Evolutionary conservation across 257 asterid genomes (phyloP).

Genomic region (Solanum clarkiae): DNA sequence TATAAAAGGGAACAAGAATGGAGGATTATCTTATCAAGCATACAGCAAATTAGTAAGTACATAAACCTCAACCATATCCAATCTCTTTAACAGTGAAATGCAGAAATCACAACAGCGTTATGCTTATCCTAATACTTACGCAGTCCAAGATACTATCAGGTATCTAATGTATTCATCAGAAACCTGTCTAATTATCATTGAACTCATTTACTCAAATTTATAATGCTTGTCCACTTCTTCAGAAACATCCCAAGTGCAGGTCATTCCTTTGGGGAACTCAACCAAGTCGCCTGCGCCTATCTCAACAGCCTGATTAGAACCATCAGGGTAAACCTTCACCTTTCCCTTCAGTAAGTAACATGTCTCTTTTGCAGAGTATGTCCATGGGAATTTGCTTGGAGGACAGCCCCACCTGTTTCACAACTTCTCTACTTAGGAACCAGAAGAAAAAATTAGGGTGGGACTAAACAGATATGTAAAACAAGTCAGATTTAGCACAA

Average conservation of each 20-base stretch:
- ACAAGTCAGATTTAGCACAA: not conserved
- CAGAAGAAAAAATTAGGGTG: not conserved
- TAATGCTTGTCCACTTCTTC: constrained; percentile 37
- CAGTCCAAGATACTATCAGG: not conserved
- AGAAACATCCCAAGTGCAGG: constrained; percentile 42
- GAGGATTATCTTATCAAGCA: not conserved
- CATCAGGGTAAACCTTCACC: constrained; percentile 32
- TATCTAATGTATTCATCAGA: not conserved
- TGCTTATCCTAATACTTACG: not conserved
- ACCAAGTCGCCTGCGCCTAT: constrained; percentile 36
- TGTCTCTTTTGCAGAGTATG: constrained; percentile 30
- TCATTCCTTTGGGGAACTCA: constrained; percentile 38
- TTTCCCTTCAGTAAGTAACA: constrained; percentile 33
- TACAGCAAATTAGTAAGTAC: not conserved
- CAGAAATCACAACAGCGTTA: not conserved
- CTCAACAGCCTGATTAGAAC: constrained; percentile 21
- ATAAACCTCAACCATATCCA: not conserved
- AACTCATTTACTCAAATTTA: constrained; percentile 15
- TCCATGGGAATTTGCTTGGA: constrained; percentile 45
- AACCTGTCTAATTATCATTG: not conserved
- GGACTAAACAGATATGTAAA: not conserved
- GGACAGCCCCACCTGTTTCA: constrained; percentile 32
- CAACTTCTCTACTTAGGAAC: not conserved
- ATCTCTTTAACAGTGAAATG: not conserved
- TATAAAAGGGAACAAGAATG: not conserved